Evolutionary conservation across 768 basidiomycete genomes (phyloP).

Genomic region (Tricholoma hemisulphureum): DNA sequence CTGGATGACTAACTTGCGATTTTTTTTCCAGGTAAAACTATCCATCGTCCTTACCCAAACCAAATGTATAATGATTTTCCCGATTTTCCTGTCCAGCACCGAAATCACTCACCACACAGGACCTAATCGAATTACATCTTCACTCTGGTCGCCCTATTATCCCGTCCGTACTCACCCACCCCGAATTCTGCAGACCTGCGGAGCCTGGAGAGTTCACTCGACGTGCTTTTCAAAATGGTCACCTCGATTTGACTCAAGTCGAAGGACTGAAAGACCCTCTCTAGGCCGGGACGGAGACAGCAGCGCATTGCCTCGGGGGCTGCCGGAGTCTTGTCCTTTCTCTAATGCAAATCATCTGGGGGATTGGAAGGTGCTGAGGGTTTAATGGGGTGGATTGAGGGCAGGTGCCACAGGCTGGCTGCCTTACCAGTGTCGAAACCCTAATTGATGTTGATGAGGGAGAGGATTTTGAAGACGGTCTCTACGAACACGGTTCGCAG

Average conservation of each 20-base stretch:
- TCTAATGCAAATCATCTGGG: slow-evolving; percentile 8
- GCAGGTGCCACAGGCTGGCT: slow-evolving; percentile 64
- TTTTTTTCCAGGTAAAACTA: slow-evolving; percentile 67
- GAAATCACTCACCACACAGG: slow-evolving; percentile 80
- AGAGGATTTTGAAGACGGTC: slow-evolving; percentile 81
- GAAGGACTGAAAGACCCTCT: slow-evolving; percentile 87
- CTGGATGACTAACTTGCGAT: slow-evolving; percentile 82
- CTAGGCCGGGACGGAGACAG: slow-evolving; percentile 84
- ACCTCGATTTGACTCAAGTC: slow-evolving; percentile 84
- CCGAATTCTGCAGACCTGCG: slow-evolving; percentile 73
- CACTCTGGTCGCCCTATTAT: slow-evolving; percentile 86
- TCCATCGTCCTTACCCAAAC: not conserved
- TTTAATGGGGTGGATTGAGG: slow-evolving; percentile 63
- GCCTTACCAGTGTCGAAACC: slow-evolving; percentile 80
- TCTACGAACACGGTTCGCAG: slow-evolving; percentile 64
- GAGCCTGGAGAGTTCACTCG: slow-evolving; percentile 88
- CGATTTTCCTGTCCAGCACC: slow-evolving; percentile 60
- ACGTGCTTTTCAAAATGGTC: slow-evolving; percentile 76
- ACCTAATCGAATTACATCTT: slow-evolving; percentile 79
- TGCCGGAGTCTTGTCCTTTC: slow-evolving; percentile 49
- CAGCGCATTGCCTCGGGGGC: slow-evolving; percentile 67
- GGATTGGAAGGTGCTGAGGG: slow-evolving; percentile 57
- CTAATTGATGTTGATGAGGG: slow-evolving; percentile 93
- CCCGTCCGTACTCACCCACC: slow-evolving; percentile 55
- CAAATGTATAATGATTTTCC: slow-evolving; percentile 2